phyloP scores from a whole-genome alignment of 2,329 filamentous ascomycete genomes.

The Ophiostoma ips region DNA sequence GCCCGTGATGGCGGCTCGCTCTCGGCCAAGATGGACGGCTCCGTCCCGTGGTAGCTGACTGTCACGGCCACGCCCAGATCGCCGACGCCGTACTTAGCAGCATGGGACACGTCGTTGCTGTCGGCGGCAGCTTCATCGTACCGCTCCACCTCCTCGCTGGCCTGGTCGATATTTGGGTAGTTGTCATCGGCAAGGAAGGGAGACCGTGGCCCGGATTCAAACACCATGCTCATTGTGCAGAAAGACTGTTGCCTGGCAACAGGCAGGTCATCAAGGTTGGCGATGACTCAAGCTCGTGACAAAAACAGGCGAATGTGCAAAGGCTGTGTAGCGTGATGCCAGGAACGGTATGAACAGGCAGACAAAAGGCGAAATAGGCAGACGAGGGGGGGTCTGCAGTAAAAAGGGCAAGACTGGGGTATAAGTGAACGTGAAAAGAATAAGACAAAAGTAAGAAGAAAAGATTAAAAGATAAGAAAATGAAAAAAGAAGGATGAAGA shows the following conservation, averaged over 20 bases:
- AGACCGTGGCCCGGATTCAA: constrained; percentile 11
- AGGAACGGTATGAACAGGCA: no score
- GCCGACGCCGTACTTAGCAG: constrained; percentile 9
- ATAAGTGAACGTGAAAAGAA: not conserved
- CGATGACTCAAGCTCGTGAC: no score
- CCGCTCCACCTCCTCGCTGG: constrained; percentile 11
- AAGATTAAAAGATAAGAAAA: not conserved
- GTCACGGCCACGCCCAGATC: constrained; percentile 5
- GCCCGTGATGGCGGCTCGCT: constrained; percentile 10
- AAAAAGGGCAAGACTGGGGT: no score
- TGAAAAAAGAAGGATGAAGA: no score
- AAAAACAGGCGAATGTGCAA: no score
- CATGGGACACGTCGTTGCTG: constrained; percentile 5
- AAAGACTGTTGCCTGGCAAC: no score
- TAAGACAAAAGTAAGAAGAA: not conserved
- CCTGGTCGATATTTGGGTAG: constrained; percentile 15
- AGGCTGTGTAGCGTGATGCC: no score
- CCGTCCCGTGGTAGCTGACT: constrained; percentile 10
- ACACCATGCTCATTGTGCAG: constrained; percentile 14
- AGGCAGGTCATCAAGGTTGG: no score
- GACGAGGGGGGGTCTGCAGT: no score
- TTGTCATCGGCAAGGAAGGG: constrained; percentile 13
- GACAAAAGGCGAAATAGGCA: no score
- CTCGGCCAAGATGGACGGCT: constrained; percentile 12
- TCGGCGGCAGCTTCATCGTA: constrained; percentile 12